Percentiles rank a stretch among this genome's conserved stretches.
These are phyloP conservation scores for Gynostemma pentaphyllum DNA, from an alignment of 306 rosid species.

Conservation along the genomic window DNA sequence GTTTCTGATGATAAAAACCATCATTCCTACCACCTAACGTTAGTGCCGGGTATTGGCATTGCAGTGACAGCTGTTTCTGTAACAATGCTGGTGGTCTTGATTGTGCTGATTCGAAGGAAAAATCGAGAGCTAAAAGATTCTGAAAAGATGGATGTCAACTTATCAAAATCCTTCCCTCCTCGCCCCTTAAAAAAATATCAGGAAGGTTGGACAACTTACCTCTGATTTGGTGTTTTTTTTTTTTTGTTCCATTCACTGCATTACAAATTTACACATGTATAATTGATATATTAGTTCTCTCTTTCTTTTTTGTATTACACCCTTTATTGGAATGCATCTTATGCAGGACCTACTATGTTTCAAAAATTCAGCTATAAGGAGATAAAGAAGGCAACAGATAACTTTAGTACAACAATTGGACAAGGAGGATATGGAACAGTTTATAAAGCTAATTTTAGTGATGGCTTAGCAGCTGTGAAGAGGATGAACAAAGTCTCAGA, in stretches of 20 bases:
- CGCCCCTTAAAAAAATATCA: slow-evolving; percentile 54
- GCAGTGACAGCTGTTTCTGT: slow-evolving; percentile 66
- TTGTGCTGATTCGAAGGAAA: slow-evolving; percentile 71
- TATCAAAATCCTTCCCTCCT: slow-evolving; percentile 45
- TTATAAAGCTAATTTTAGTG: slow-evolving; percentile 69
- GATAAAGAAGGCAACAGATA: slow-evolving; percentile 82
- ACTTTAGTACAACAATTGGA: slow-evolving; percentile 66
- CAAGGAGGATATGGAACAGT: slow-evolving; percentile 97
- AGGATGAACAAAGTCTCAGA: slow-evolving; percentile 71
- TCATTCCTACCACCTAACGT: slow-evolving; percentile 54
- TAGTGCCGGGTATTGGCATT: slow-evolving; percentile 67
- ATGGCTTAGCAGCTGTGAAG: slow-evolving; percentile 74
- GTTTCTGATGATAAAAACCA: slow-evolving; percentile 33
- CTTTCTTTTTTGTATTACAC: neutral
- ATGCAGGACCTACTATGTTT: slow-evolving; percentile 70
- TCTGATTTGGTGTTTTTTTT: slow-evolving; percentile 6
- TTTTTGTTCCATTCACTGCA: slow-evolving; percentile 3
- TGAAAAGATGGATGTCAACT: slow-evolving; percentile 31
- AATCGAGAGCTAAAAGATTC: slow-evolving; percentile 60
- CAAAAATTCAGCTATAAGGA: slow-evolving; percentile 74
- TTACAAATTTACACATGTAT: neutral
- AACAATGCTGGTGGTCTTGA: slow-evolving; percentile 53
- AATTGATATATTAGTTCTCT: slow-evolving; percentile 1
- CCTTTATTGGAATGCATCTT: slow-evolving; percentile 1
- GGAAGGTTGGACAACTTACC: slow-evolving; percentile 45